Conservation (phyloP, 1,284 basidiomycete species). For the Sporisorium exsertum region DNA sequence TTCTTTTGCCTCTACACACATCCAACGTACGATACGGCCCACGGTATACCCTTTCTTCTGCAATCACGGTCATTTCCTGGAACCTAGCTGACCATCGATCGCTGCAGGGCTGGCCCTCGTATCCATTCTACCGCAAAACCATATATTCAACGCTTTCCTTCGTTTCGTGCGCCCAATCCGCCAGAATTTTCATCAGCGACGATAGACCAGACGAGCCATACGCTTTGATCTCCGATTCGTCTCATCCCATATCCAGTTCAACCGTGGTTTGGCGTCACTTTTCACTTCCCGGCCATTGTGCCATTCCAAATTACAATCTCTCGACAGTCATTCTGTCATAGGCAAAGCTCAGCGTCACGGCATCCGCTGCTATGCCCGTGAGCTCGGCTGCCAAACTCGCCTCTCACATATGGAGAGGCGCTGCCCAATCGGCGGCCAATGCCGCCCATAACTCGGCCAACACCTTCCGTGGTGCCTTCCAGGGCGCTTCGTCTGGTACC, state of each 20-base stretch:
- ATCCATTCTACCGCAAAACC: background rate
- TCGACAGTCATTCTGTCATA: conserved; percentile 11
- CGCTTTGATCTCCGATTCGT: background rate
- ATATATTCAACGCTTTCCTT: too few species aligned
- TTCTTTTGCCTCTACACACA: background rate
- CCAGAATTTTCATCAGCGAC: too few species aligned
- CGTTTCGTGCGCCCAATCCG: background rate
- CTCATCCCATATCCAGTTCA: background rate
- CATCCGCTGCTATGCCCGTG: conserved; percentile 47
- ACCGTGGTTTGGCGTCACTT: conserved; percentile 1
- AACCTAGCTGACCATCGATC: conserved; percentile 3
- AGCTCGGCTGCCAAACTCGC: conserved; percentile 56
- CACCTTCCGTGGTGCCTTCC: conserved; percentile 52
- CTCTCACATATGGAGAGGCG: conserved; percentile 59
- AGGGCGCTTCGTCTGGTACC: conserved; percentile 37
- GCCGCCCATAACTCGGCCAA: conserved; percentile 57
- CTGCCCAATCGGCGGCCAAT: conserved; percentile 54
- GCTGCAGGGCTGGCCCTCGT: conserved; percentile 10
- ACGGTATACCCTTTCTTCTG: conserved; percentile 2
- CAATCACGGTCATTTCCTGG: conserved; percentile 7
- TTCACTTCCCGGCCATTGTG: conserved; percentile 8
- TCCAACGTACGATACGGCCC: background rate
- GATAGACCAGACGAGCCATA: too few species aligned
- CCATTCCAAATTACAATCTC: background rate
- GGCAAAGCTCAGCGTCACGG: conserved; percentile 25